These are phyloP conservation scores for Ganoderma resinaceum DNA, from an alignment of 1,284 basidiomycete genomes.

Conservation along the genomic window DNA sequence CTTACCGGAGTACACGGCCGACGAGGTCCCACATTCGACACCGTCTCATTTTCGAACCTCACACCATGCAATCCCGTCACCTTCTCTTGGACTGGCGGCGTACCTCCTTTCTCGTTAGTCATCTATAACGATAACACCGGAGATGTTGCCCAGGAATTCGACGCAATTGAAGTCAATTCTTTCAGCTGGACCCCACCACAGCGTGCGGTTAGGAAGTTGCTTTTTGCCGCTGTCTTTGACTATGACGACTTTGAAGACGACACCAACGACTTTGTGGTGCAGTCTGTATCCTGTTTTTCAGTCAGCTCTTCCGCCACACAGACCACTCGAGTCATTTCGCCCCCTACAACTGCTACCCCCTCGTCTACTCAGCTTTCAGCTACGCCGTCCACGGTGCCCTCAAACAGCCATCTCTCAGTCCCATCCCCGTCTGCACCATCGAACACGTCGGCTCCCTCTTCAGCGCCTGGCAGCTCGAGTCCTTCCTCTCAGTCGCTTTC, in stretches of 20 bases:
- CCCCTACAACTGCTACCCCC: background rate
- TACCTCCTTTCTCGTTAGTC: background rate
- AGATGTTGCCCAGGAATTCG: background rate
- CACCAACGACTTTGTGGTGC: background rate
- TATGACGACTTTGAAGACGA: background rate
- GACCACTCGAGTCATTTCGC: background rate
- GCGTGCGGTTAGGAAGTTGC: background rate
- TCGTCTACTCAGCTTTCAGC: background rate
- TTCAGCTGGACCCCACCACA: background rate
- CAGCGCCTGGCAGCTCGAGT: background rate
- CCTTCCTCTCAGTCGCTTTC: background rate
- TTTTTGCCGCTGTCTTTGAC: background rate
- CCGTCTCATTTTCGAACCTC: background rate
- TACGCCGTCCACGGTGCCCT: background rate
- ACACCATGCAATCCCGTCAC: background rate
- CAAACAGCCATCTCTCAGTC: background rate
- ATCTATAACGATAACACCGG: background rate
- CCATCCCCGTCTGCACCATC: background rate
- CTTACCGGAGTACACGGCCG: background rate
- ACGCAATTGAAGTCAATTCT: background rate
- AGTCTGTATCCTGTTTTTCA: background rate
- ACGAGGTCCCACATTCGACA: background rate
- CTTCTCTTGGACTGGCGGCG: background rate
- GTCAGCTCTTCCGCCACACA: background rate
- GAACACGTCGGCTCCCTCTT: background rate